Percentiles rank a stretch among this genome's conserved stretches.
Evolutionary conservation across 495 filamentous ascomycete genomes (phyloP).

Genomic region (Tuber aestivum): DNA sequence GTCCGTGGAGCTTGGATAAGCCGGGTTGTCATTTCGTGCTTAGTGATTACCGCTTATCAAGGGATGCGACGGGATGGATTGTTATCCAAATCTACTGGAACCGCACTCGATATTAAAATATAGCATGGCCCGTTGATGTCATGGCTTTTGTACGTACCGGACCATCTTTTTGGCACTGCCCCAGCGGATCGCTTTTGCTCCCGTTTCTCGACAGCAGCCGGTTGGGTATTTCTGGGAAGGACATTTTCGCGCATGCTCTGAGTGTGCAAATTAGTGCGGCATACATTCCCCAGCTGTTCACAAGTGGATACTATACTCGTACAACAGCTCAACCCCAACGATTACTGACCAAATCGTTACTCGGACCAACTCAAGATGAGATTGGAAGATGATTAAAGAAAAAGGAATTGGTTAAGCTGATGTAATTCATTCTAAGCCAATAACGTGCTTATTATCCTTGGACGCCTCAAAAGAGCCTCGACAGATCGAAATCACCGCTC

Average conservation of each 20-base stretch:
- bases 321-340: background rate
- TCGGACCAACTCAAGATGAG: background rate
- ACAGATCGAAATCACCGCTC: conserved; percentile 72
- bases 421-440: conserved; percentile 3
- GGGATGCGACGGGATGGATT: background rate
- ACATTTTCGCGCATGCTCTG: background rate
- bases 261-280: background rate
- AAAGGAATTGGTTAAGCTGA: background rate
- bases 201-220: background rate
- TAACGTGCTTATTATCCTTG: background rate
- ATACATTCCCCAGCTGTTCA: background rate
- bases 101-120: background rate
- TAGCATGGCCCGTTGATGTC: background rate
- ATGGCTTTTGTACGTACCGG: background rate
- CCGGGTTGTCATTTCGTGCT: background rate
- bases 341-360: background rate
- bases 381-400: background rate
- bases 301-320: background rate
- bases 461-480: conserved; percentile 48
- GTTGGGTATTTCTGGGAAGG: background rate
- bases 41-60: background rate
- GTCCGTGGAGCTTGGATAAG: background rate
- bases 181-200: background rate
- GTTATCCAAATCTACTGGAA: background rate
- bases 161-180: background rate